A percentile compares a stretch with the other conserved stretches of the same genome.
Conservation (phyloP, 2,329 filamentous ascomycete species). For the Paraconiothyrium sp. region DNA sequence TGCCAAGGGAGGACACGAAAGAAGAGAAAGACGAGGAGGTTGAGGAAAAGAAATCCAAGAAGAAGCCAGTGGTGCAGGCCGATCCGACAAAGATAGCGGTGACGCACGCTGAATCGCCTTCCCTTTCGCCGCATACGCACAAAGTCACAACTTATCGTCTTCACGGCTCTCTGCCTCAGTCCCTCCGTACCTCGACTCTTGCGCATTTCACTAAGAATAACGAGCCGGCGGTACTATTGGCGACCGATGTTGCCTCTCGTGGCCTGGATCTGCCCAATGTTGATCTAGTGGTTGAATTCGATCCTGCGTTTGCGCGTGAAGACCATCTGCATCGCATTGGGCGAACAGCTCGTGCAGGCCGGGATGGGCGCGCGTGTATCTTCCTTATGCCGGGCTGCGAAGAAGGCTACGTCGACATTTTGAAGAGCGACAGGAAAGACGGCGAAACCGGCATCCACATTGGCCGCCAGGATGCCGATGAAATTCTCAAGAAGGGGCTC, state of each 20-base stretch:
- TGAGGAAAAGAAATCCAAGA: conserved; percentile 38
- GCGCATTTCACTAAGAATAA: conserved; percentile 78
- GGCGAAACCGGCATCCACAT: conserved; percentile 67
- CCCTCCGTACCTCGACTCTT: conserved; percentile 86
- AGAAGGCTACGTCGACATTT: conserved; percentile 84
- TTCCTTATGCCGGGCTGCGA: conserved; percentile 92
- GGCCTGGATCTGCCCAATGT: conserved; percentile 95
- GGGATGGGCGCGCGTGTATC: conserved; percentile 83
- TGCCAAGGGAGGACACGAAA: conserved; percentile 30
- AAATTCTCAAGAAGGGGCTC: conserved; percentile 74
- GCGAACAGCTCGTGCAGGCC: conserved; percentile 91
- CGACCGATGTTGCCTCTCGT: conserved; percentile 94
- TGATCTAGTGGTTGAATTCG: conserved; percentile 94
- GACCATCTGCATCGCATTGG: conserved; percentile 96
- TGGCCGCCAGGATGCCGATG: conserved; percentile 68
- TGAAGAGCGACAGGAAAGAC: conserved; percentile 75
- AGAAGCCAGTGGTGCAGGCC: conserved; percentile 49
- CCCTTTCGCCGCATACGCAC: conserved; percentile 80
- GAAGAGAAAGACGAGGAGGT: conserved; percentile 36
- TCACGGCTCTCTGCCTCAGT: conserved; percentile 90
- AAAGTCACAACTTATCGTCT: conserved; percentile 83
- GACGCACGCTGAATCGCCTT: conserved; percentile 74
- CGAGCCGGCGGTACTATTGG: conserved; percentile 83
- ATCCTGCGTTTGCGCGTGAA: conserved; percentile 90
- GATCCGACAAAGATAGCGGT: conserved; percentile 53